Base-by-base conservation (phyloP, 805 yeast species). In the Hagleromyces aurorensis region DNA sequence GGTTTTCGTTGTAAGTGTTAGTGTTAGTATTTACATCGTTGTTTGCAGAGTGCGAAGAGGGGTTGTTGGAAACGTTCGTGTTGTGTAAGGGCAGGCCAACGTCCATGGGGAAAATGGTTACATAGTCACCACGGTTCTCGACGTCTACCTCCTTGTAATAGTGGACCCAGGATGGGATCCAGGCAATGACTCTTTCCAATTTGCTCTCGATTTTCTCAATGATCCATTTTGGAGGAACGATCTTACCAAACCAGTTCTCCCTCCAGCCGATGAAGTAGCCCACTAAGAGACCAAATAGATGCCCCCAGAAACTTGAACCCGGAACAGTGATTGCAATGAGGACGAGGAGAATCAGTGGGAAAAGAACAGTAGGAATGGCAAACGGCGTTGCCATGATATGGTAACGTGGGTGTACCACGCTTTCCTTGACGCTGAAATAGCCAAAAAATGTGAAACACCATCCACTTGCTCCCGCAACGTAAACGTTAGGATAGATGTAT, bases 251-350 rank as follows among this genome's bases (percentile, higher is more conserved):
- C 41, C 70, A 65, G 9, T 77, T 84, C 29, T 49, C 52, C 29
- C 41, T 42, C 39, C 58, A 56, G 3, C 69, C 76, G 45, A 78
- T 62, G 5, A 71, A 65, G 51, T 69, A 79, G 7, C 96, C 96
- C 8, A 77, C 64, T 3, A 67, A 36, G 23, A 81, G 57, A 4
- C 82, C 89, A 21, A 79, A 67, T 33, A 73, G 59, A 52, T 84
- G 94, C 18, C 93, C 91, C 42, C 78, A 60, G 41, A 82, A 74
- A 34, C 85, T 75, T 4, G 84, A 69, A 6, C 71, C 67, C 1
- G 93, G 87, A 23, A 77, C 50, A 16, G 79, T 23, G 5, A 80
- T 32, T 2, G 72, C 64, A 25, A 70, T 55, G 6, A 72, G 12
- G 1, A 75, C 38, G 40, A 82, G 59, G 13, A 69, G 41, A 14